A percentile compares a stretch with the other conserved stretches of the same genome.
Conservation (phyloP, 208 protist species). For the Phytomonas sp. region DNA sequence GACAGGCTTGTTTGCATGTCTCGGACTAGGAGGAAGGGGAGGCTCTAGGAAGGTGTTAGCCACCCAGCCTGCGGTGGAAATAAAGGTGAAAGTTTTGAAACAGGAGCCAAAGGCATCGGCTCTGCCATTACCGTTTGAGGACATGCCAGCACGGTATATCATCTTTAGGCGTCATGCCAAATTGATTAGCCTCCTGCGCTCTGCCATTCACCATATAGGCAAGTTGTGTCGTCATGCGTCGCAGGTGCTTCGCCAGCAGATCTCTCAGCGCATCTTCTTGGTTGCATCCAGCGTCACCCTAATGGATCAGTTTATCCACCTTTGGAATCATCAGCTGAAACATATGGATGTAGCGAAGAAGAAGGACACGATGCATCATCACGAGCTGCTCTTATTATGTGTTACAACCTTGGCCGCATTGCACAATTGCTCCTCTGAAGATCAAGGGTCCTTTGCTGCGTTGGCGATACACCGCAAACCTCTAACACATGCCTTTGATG, state of each 20-base stretch:
- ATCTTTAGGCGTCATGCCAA: slow-evolving; percentile 34
- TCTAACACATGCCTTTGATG: slow-evolving; percentile 17
- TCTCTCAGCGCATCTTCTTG: slow-evolving; percentile 33
- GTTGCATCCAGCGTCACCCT: slow-evolving; percentile 36
- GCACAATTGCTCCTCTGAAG: slow-evolving; percentile 33
- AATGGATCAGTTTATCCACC: slow-evolving; percentile 41
- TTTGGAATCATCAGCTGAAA: slow-evolving; percentile 33
- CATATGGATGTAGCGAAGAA: slow-evolving; percentile 26
- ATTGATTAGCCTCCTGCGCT: slow-evolving; percentile 41
- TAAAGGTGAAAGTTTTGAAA: slow-evolving; percentile 27
- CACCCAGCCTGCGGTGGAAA: slow-evolving; percentile 16
- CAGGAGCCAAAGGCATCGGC: slow-evolving; percentile 9
- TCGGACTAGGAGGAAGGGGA: neutral
- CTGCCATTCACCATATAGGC: slow-evolving; percentile 30
- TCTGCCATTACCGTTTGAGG: slow-evolving; percentile 4
- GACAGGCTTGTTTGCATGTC: slow-evolving; percentile 1
- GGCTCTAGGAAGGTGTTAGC: slow-evolving; percentile 16
- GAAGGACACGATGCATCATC: slow-evolving; percentile 16
- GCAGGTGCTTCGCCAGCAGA: slow-evolving; percentile 51
- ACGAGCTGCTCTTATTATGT: slow-evolving; percentile 25
- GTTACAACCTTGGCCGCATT: slow-evolving; percentile 38
- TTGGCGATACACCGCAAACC: slow-evolving; percentile 22
- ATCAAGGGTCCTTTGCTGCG: slow-evolving; percentile 24
- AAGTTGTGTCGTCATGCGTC: slow-evolving; percentile 19
- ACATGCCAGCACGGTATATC: slow-evolving; percentile 39